Conservation (phyloP, 169 alveolate species). For the Plasmodium coatneyi region DNA sequence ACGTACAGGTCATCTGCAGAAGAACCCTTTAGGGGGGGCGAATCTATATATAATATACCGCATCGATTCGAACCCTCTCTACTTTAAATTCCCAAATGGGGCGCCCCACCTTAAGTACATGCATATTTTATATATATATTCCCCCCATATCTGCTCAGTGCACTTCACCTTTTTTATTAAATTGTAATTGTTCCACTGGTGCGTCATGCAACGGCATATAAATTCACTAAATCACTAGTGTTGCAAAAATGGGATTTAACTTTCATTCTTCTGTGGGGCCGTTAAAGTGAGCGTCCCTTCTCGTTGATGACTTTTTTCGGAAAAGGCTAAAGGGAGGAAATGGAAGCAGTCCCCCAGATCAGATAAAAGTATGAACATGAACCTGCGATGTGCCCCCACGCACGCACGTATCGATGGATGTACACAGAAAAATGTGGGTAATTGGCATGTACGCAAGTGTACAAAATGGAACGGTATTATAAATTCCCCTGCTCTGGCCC, state of each 20-base stretch:
- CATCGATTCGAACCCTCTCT: background rate
- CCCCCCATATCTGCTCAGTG: background rate
- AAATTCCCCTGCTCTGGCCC: background rate
- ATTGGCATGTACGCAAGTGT: background rate
- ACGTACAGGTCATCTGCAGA: background rate
- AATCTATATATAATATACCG: background rate
- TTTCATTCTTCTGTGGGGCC: background rate
- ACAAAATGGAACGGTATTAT: background rate
- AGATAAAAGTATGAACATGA: background rate
- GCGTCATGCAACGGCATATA: background rate
- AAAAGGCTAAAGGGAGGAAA: background rate
- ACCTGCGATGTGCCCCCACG: background rate
- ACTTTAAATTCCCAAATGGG: background rate
- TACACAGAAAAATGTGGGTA: background rate
- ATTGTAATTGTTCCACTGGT: background rate
- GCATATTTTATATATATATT: too few species aligned
- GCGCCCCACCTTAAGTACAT: background rate
- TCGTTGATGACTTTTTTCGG: too few species aligned
- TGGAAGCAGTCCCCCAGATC: background rate
- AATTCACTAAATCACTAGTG: background rate
- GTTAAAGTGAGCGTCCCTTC: background rate
- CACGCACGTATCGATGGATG: background rate
- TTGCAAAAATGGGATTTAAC: background rate
- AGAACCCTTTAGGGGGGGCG: background rate
- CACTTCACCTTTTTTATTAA: background rate